Conservation (phyloP, 495 filamentous ascomycete genomes). For the Lichina pygmaea region DNA sequence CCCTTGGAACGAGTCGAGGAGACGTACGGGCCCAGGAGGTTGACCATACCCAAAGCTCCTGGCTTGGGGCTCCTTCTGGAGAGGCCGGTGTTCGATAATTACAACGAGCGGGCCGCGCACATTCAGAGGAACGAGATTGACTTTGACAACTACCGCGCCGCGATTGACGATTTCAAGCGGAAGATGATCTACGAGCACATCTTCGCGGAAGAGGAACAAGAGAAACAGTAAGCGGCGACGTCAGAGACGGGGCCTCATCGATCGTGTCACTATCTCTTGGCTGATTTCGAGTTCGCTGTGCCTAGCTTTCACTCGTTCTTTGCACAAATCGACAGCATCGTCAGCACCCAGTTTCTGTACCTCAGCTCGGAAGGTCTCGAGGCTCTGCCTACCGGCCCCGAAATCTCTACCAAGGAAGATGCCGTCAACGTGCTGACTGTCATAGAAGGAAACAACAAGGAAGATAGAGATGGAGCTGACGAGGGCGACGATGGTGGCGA, state of each 20-base stretch:
- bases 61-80: constrained; percentile 72
- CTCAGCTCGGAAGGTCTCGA: constrained; percentile 21
- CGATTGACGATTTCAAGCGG: constrained; percentile 77
- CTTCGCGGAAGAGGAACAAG: constrained; percentile 64
- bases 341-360: constrained; percentile 47
- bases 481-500: too few relatives aligned
- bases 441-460: too few relatives aligned
- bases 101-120: constrained; percentile 36
- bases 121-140: constrained; percentile 36
- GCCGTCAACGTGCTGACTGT: too few relatives aligned
- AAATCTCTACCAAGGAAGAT: too few relatives aligned
- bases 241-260: background rate
- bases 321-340: constrained; percentile 58
- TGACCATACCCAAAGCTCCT: constrained; percentile 82
- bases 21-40: constrained; percentile 32
- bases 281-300: constrained; percentile 1
- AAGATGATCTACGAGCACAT: constrained; percentile 78
- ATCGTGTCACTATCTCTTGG: background rate
- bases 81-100: constrained; percentile 63
- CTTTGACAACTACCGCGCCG: constrained; percentile 46
- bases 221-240: constrained; percentile 31
- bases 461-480: too few relatives aligned
- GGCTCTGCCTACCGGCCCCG: background rate
- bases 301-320: constrained; percentile 49
- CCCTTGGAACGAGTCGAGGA: constrained; percentile 36